Evolutionary conservation across 768 basidiomycete species (phyloP), one percentile per base, ranked within the genome.

Genomic region (Lentinula guzmanii): DNA sequence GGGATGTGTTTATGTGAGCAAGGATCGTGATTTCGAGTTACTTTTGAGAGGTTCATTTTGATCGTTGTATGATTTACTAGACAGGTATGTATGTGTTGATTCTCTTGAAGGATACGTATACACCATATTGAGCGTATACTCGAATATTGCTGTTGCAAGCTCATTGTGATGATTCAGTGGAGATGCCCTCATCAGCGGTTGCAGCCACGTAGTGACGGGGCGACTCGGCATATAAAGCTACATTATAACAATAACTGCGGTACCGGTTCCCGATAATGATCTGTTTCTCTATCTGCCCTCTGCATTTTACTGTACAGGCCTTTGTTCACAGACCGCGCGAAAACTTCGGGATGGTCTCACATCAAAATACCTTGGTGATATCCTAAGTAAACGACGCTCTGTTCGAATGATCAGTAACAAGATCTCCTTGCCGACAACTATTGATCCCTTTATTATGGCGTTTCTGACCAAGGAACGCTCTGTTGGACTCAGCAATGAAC

Each of bases 401-500:
- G 21, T 52, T 64, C 61, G 62, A 63, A 48, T 63, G 68, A 70
- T 69, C 69, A 71, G 72, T 68, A 74, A 71, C 62, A 68, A 70
- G 67, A 74, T 86, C 82, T 65, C 85, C 86, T 86, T 86, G 85
- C 82, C 84, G 82, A 87, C 85, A 70, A 71, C 71, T 72, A 72
- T 77, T 76, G 76, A 76, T 77, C 70, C 71, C 74, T 75, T 71
- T 70, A 71, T 68, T 65, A 75, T 72, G 74, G 71, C 65, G 72
- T 70, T 75, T 74, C 68, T 76, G 66, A 76, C 78, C 70, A 72
- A 64, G 71, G 71, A 71, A 69, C 69, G 70, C 53, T 63, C 61
- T 68, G 70, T 70, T 70, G 64, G 68, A 71, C 69, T 67, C 65
- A 77, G 82, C 82, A 52, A 35, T 31, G 51, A 52, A 52, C 51